A percentile compares a stretch with the other conserved stretches of the same genome.
Evolutionary conservation across 1,284 basidiomycete species (phyloP).

Genomic region (Ustilago tritici): DNA sequence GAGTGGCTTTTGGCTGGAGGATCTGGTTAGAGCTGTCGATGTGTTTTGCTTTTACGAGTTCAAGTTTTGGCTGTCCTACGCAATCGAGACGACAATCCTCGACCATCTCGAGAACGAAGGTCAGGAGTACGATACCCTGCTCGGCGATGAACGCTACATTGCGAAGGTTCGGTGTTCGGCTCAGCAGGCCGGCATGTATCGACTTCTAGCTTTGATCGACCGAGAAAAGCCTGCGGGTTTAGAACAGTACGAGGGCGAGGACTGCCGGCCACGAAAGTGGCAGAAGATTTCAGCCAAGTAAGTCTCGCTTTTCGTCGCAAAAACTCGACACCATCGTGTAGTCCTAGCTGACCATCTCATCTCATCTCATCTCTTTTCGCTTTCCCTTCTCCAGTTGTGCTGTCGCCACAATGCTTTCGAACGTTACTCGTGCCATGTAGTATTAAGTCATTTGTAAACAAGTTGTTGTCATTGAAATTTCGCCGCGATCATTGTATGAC

Average conservation of each 20-base stretch:
- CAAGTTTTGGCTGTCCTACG: not conserved
- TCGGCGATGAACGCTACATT: not conserved
- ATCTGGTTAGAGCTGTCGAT: conserved; percentile 3
- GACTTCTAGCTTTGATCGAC: not conserved
- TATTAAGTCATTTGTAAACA: not conserved
- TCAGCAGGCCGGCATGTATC: not conserved
- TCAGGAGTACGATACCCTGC: not conserved
- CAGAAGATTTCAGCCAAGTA: conserved; percentile 6
- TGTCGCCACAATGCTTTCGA: not conserved
- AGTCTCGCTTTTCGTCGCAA: not conserved
- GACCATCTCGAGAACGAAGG: not conserved
- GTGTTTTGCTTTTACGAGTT: conserved; percentile 7
- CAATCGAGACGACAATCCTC: not conserved
- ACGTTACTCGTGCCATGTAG: conserved; percentile 2
- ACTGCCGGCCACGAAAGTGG: conserved; percentile 7
- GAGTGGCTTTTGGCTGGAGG: not conserved
- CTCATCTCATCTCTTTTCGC: not conserved
- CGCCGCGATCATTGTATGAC: not conserved
- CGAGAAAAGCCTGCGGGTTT: not conserved
- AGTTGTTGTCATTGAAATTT: not conserved
- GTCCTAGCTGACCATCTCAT: not conserved
- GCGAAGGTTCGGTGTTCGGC: not conserved
- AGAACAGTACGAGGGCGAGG: not conserved
- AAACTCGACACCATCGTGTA: not conserved
- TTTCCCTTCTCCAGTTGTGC: conserved; percentile 3